A percentile compares a stretch with the other conserved stretches of the same genome.
Conservation (phyloP, 768 basidiomycete species). For the Auriscalpium orientale region DNA sequence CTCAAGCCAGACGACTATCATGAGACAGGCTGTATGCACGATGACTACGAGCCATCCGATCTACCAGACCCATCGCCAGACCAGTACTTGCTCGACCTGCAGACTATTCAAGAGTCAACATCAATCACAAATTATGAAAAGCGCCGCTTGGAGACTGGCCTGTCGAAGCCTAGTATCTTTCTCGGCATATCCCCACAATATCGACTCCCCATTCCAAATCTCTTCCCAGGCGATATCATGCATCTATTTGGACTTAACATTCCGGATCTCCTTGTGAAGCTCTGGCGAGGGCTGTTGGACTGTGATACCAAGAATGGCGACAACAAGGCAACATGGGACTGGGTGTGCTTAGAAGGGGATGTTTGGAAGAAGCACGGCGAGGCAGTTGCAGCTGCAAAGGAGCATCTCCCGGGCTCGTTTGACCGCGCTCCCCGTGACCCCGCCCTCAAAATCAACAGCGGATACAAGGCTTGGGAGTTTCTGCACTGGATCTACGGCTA, state of each 20-base stretch:
- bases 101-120: background rate
- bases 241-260: constrained; percentile 6
- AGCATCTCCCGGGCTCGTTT: constrained; percentile 33
- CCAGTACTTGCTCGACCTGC: background rate
- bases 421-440: constrained; percentile 33
- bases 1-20: background rate
- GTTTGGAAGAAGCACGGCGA: constrained; percentile 31
- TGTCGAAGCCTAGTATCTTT: constrained; percentile 3
- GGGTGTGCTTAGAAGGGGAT: constrained; percentile 17
- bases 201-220: background rate
- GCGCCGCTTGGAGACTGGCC: background rate
- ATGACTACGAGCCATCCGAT: background rate
- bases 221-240: constrained; percentile 8
- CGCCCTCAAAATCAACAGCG: constrained; percentile 30
- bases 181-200: background rate
- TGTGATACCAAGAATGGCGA: background rate
- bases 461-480: constrained; percentile 23
- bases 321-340: constrained; percentile 21
- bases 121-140: background rate
- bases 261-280: constrained; percentile 2
- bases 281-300: constrained; percentile 5
- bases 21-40: background rate
- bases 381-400: constrained; percentile 22
- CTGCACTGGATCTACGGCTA: constrained; percentile 16
- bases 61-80: background rate